phyloP scores from a whole-genome alignment of 192 early-diverging fungal species.

The Gonapodya sp. region DNA sequence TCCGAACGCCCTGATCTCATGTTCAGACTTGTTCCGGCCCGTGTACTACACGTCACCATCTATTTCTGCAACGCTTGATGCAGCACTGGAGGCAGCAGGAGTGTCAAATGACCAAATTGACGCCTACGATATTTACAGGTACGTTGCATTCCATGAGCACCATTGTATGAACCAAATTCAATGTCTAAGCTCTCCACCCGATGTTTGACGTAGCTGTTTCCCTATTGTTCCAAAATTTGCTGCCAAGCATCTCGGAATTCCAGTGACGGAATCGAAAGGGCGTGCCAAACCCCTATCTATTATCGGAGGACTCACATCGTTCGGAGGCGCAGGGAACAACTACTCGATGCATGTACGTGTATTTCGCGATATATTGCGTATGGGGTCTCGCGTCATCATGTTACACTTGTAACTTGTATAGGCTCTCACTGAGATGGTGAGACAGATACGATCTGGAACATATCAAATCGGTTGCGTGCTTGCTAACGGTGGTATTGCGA shows the following conservation, averaged over 20 bases:
- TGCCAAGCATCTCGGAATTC: neutral
- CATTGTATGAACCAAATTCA: neutral
- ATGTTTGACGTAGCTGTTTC: neutral
- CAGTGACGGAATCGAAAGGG: neutral
- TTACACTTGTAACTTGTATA: too few relatives aligned
- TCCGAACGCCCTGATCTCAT: too few relatives aligned
- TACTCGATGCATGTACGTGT: neutral
- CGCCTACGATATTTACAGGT: conserved; percentile 4
- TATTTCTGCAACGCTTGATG: neutral
- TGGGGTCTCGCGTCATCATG: too few relatives aligned
- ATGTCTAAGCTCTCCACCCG: neutral
- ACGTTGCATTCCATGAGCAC: too few relatives aligned
- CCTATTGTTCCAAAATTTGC: conserved; percentile 7
- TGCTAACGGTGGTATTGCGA: neutral
- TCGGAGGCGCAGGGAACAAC: conserved; percentile 8
- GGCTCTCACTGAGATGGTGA: conserved; percentile 4
- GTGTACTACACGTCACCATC: neutral
- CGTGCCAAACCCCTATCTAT: neutral
- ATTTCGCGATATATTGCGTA: too few relatives aligned
- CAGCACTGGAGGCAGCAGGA: neutral
- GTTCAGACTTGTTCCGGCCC: neutral
- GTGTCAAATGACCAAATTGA: neutral
- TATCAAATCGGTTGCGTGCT: neutral
- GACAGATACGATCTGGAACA: neutral
- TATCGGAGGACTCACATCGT: neutral